A percentile compares a stretch with the other conserved stretches of the same genome.
These are phyloP conservation scores for Gyrodon lividus DNA, from an alignment of 768 basidiomycete genomes.

Conservation along the genomic window DNA sequence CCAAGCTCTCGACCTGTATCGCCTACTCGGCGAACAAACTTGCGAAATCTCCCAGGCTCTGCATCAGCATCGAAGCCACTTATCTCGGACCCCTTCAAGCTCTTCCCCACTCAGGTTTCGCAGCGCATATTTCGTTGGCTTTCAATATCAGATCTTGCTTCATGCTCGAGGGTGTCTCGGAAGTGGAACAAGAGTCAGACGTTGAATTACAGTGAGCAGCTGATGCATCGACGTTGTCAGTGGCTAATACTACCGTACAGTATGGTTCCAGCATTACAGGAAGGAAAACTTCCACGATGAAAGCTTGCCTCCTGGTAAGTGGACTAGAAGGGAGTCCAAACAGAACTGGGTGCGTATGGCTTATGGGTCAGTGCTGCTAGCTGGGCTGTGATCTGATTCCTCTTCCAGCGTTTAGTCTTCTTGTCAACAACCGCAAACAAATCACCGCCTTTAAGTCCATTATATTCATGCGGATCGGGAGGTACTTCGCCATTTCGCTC, in stretches of 20 bases:
- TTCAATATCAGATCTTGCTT: slow-evolving; percentile 62
- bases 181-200: slow-evolving; percentile 91
- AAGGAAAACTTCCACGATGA: slow-evolving; percentile 85
- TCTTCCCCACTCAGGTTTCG: slow-evolving; percentile 77
- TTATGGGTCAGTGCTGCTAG: slow-evolving; percentile 3
- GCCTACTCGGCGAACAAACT: slow-evolving; percentile 25
- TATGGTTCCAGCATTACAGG: slow-evolving; percentile 93
- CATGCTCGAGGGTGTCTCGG: slow-evolving; percentile 76
- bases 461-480: slow-evolving; percentile 44
- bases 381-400: slow-evolving; percentile 5
- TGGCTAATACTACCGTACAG: slow-evolving; percentile 38
- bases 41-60: slow-evolving; percentile 28
- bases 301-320: slow-evolving; percentile 76
- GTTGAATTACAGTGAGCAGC: slow-evolving; percentile 75
- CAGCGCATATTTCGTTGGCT: slow-evolving; percentile 74
- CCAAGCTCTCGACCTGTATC: slow-evolving; percentile 47
- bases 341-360: slow-evolving; percentile 69
- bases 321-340: slow-evolving; percentile 93
- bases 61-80: slow-evolving; percentile 19
- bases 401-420: slow-evolving; percentile 51
- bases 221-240: neutral
- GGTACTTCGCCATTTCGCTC: slow-evolving; percentile 48
- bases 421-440: slow-evolving; percentile 40
- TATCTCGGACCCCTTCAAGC: slow-evolving; percentile 59
- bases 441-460: slow-evolving; percentile 37